Evolutionary conservation across 306 rosid genomes (phyloP).

Genomic region (Pyrus communis): DNA sequence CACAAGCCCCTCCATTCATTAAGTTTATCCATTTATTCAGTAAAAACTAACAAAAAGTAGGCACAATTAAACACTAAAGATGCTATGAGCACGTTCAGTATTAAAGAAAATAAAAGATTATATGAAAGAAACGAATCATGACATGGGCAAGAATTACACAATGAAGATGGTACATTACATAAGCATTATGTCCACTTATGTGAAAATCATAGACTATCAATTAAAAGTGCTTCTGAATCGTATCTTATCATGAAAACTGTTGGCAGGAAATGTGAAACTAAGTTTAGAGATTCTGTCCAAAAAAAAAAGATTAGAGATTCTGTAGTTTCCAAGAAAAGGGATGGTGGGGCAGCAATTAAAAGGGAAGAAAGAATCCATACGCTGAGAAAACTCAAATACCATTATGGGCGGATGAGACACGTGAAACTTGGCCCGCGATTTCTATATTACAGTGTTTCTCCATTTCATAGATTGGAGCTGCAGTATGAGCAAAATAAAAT

Average conservation of each 20-base stretch:
- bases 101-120: not conserved
- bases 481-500: constrained; percentile 17
- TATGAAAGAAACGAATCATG: not conserved
- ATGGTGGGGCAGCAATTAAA: not conserved
- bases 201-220: not conserved
- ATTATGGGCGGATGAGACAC: constrained; percentile 58
- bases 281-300: not conserved
- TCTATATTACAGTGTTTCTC: constrained; percentile 92
- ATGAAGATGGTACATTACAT: not conserved
- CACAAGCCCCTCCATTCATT: not conserved
- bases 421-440: constrained; percentile 86
- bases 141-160: not conserved
- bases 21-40: not conserved
- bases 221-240: not conserved
- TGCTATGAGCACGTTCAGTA: not conserved
- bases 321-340: not conserved
- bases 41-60: not conserved
- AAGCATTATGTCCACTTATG: not conserved
- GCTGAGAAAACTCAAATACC: constrained; percentile 64
- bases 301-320: not conserved
- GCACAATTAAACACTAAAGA: not conserved
- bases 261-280: not conserved
- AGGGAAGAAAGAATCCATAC: constrained; percentile 29
- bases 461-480: constrained; percentile 86
- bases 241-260: not conserved